Percentiles rank a stretch among this genome's conserved stretches.
Evolutionary conservation across 176 grass and related monocot species (phyloP).

Genomic region (Triticum timopheevii): DNA sequence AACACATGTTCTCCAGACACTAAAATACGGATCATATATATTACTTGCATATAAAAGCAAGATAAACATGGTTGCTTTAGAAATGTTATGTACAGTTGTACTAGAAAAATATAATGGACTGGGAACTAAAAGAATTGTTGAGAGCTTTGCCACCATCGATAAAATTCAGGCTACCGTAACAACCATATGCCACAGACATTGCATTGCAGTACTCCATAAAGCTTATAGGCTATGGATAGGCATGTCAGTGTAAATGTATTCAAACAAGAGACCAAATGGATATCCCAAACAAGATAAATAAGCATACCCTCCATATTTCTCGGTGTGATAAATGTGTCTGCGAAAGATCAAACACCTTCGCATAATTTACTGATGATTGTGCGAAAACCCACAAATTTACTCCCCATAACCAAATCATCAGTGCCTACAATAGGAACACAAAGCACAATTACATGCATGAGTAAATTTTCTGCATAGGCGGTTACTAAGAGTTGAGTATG

Average conservation of each 20-base stretch:
- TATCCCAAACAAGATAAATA: slow-evolving; percentile 13
- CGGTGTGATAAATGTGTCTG: slow-evolving; percentile 81
- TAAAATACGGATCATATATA: not conserved
- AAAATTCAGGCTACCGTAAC: not conserved
- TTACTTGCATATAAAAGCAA: not conserved
- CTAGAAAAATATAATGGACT: not conserved
- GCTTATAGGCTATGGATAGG: not conserved
- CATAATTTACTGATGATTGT: slow-evolving; percentile 81
- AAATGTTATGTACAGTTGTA: not conserved
- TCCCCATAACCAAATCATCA: slow-evolving; percentile 99
- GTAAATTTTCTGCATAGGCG: not conserved
- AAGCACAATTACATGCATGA: not conserved
- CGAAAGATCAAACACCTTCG: slow-evolving; percentile 89
- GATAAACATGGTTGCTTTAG: not conserved
- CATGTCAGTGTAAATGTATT: not conserved
- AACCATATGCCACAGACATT: not conserved
- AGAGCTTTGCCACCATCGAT: not conserved
- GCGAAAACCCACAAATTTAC: slow-evolving; percentile 94
- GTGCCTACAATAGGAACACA: slow-evolving; percentile 55
- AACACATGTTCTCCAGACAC: not conserved
- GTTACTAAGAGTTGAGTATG: not conserved
- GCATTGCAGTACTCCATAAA: not conserved
- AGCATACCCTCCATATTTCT: slow-evolving; percentile 94
- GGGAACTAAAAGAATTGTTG: not conserved
- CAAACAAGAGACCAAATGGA: not conserved